A percentile compares a stretch with the other conserved stretches of the same genome.
Conservation (phyloP, 179 eudicot species). For the Sideroxylon spinosum region DNA sequence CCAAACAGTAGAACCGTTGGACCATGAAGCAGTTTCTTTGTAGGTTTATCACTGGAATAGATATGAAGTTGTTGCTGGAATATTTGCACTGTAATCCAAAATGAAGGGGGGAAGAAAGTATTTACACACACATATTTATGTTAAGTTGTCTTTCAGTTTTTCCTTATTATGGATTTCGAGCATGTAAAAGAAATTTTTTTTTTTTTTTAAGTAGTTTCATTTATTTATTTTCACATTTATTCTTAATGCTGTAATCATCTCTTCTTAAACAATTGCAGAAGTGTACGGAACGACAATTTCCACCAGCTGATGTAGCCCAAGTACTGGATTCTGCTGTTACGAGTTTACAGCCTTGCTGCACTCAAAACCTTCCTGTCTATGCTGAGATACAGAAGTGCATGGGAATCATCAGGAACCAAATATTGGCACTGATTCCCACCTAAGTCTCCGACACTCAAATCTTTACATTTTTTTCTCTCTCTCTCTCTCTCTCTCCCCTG, state of each 20-base stretch:
- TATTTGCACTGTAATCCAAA: background rate
- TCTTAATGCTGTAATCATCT: background rate
- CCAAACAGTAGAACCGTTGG: background rate
- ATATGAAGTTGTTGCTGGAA: background rate
- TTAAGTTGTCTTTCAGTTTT: background rate
- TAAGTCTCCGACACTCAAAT: conserved; percentile 16
- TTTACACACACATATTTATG: too few relatives aligned
- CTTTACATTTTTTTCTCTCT: background rate
- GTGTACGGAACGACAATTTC: conserved; percentile 86
- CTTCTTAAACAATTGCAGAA: conserved; percentile 52
- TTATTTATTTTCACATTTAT: background rate
- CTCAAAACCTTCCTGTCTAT: conserved; percentile 72
- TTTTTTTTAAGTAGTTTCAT: background rate
- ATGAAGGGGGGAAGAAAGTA: too few relatives aligned
- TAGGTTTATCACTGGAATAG: background rate
- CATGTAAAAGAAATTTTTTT: background rate
- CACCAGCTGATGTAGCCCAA: conserved; percentile 90
- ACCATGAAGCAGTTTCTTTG: background rate
- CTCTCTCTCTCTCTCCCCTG: too few relatives aligned
- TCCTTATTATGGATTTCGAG: background rate
- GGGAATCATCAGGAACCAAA: conserved; percentile 86
- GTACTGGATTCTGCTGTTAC: conserved; percentile 75
- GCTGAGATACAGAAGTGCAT: conserved; percentile 89
- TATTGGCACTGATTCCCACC: conserved; percentile 85
- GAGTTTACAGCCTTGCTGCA: conserved; percentile 69